Evolutionary conservation across 352 stramenopile genomes (phyloP), one percentile per base, ranked within the genome.

Genomic region (Pythium guiyangense): DNA sequence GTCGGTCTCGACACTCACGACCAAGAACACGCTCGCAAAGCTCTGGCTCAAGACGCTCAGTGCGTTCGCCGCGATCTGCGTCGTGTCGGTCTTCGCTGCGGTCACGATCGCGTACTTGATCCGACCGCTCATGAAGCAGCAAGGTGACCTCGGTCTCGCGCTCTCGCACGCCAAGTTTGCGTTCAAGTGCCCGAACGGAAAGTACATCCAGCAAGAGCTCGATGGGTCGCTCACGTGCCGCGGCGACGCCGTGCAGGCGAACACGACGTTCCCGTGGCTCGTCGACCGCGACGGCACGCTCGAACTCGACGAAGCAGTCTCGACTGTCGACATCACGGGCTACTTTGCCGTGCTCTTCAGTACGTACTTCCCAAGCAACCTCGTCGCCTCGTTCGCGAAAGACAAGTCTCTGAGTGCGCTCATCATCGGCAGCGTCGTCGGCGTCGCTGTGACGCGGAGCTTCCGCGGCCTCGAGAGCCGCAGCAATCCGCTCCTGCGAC

Each of bases 261-360:
- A 73, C 62, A 66, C 73, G n/a, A 81, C 67, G 26, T 88, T 88
- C n/a, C 69, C 65, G n/a, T 74, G 66, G 27, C 59, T 88, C 44
- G 64, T 85, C 17, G 79, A 88, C 51, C 44, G 67, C 22, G 66
- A 69, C 9, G 51, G 56, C 17, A 62, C 57, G 2, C 64, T 90
- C 11, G 74, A 67, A 0, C 42, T 87, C 15, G 67, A 78, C 2
- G 76, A 79, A 25, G 57, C 61, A 4, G 69, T 88, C n/a, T 60
- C 56, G 6, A 60, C 61, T 10, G 63, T 86, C 17, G 63, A 69
- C 51, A 59, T 81, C 43, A 78, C 67, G 26, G 56, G 67, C 20
- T 84, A 86, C 59, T 0, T 86, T 1, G 69, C 81, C 44, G 52
- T 64, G 11, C 57, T 92, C 37, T 37, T 71, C 9, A 54, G 66